Evolutionary conservation across 768 basidiomycete species (phyloP), one percentile per base, ranked within the genome.

Genomic region (Naganishia friedmannii): DNA sequence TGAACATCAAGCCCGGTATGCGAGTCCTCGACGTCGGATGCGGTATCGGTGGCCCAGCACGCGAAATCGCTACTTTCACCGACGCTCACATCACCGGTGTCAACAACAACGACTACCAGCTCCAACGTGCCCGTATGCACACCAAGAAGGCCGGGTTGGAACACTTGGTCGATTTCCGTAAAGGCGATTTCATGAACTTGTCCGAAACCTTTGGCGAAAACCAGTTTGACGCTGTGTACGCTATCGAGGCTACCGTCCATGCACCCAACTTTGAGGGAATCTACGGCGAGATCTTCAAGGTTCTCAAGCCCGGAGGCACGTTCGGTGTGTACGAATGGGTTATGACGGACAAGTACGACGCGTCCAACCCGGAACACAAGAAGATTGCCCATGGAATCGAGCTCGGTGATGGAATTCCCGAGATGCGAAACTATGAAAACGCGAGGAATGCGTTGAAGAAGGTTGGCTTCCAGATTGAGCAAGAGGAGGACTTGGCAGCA

Each of bases 321-420:
- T 96, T 96, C 81, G 95, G 94, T 77, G 90, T 98, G 45, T 99
- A 98, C 82, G 96, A 98, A 80, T 99, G 95, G 95, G 89, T 88
- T 82, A 97, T 99, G 96, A 97, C 96, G 23, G 93, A 97, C 81
- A 79, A 82, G 94, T 94, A 91, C 90, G 97, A 82, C 86, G 90
- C 46, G 86, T 89, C 55, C 66, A 90, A 85, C 78, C 90, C 93
- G 21, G 82, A 86, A 66, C 95, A 98, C 86, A 94, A 93, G 83
- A 86, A 86, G 54, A 88, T 98, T 69, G 91, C 92, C 15, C 93
- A 97, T 83, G 86, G 86, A 71, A 89, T 97, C 72, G 94, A 97
- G 73, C 77, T 96, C 68, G 95, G 96, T 26, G 93, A 95, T 77
- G 96, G 96, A 68, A 97, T 99, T 76, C 92, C 96, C 23, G 92